Evolutionary conservation across 768 basidiomycete species (phyloP), one percentile per base, ranked within the genome.

Genomic region (Pholiota conissans): DNA sequence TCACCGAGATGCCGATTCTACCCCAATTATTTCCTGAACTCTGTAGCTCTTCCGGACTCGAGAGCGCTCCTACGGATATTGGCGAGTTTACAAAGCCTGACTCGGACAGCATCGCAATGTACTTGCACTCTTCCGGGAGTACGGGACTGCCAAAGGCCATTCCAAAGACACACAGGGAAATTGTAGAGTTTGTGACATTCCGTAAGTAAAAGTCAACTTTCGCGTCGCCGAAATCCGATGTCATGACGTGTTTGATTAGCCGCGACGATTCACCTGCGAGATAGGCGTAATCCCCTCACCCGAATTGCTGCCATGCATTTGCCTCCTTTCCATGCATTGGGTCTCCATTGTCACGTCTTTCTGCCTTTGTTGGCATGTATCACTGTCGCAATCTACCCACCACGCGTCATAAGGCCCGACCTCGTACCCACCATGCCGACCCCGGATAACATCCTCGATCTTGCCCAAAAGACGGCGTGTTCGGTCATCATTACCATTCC

Each of bases 61-160:
- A n/a, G n/a, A n/a, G n/a, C n/a, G n/a, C n/a, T n/a, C n/a, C n/a
- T n/a, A n/a, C n/a, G n/a, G n/a, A n/a, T n/a, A n/a, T n/a, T n/a
- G n/a, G 56, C 0, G 22, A 42, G 1, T 27, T 47, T 10, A 46
- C 59, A 52, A 24, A 56, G 34, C 24, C 62, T 68, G 3, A 45
- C 54, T 37, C 69, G 34, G 49, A 65, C 39, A 64, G 71, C 37
- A 52, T 70, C n/a, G 56, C 69, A 20, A 40, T 75, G 9, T 81
- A 77, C 52, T 57, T 79, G 0, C 79, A 82, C 54, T 82, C 82
- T 0, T 82, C 82, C 5, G 80, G 80, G 18, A 80, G 78, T 46
- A 79, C 80, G 0, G 78, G 79, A 1, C 68, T 77, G 32, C 79
- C 81, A 0, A 81, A 78, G 53, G 61, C 76, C 3, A 74, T 82